A percentile compares a stretch with the other conserved stretches of the same genome.
Evolutionary conservation across 2,329 filamentous ascomycete genomes (phyloP).

Genomic region (Botrytis pseudocinerea): DNA sequence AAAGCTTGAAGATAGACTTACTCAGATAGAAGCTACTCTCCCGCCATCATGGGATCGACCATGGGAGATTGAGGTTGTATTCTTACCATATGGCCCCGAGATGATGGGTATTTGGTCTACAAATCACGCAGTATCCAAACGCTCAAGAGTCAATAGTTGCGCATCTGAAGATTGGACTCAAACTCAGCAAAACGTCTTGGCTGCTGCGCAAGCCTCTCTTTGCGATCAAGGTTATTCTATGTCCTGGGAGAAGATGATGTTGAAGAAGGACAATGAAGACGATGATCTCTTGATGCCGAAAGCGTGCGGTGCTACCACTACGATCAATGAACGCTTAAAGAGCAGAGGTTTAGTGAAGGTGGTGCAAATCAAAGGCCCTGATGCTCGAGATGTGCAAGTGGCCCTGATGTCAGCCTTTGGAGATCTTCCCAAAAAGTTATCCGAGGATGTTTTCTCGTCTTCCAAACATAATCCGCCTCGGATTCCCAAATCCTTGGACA

Average conservation of each 20-base stretch:
- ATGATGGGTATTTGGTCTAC: conserved; percentile 55
- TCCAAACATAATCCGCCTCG: conserved; percentile 28
- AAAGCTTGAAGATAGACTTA: conserved; percentile 46
- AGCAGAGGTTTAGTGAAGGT: conserved; percentile 71
- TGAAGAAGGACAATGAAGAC: background rate
- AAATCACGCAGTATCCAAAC: conserved; percentile 43
- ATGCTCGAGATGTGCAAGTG: conserved; percentile 66
- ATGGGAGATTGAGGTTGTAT: conserved; percentile 75
- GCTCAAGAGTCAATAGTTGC: conserved; percentile 42
- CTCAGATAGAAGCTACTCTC: conserved; percentile 35
- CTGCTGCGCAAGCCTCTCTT: conserved; percentile 35
- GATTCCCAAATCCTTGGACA: conserved; percentile 30
- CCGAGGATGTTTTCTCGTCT: conserved; percentile 32
- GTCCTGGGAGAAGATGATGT: conserved; percentile 33
- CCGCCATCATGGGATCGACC: conserved; percentile 63
- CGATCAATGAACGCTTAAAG: conserved; percentile 68
- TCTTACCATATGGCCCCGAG: conserved; percentile 66
- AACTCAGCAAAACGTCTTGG: conserved; percentile 36
- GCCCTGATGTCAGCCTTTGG: conserved; percentile 65
- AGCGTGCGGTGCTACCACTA: conserved; percentile 63
- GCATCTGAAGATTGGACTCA: conserved; percentile 51
- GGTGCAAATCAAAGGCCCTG: conserved; percentile 60
- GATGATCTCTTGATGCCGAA: conserved; percentile 50
- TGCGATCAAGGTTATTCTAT: conserved; percentile 31
- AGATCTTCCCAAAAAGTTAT: conserved; percentile 49